Percentiles rank a stretch among this genome's conserved stretches.
Evolutionary conservation across 1,284 basidiomycete species (phyloP).

Genomic region (Cutaneotrichosporon sp.): DNA sequence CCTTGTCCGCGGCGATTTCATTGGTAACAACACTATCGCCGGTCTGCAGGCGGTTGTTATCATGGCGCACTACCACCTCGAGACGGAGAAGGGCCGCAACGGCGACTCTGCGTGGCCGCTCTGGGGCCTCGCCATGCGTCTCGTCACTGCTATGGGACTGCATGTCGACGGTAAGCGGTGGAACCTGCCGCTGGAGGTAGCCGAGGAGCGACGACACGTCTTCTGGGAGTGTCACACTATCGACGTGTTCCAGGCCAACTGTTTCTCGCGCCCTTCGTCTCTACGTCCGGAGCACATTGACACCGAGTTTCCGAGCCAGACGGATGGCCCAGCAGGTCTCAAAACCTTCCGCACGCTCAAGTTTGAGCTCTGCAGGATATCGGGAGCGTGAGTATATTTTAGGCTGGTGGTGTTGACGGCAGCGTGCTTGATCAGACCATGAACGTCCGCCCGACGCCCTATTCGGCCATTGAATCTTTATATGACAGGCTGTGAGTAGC

Average conservation of each 20-base stretch:
- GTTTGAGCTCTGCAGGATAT: conserved; percentile 29
- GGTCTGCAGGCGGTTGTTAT: conserved; percentile 34
- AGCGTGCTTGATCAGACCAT: conserved; percentile 26
- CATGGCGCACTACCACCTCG: conserved; percentile 26
- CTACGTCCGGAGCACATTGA: conserved; percentile 28
- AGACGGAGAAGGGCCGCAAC: conserved; percentile 32
- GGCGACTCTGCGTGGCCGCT: conserved; percentile 40
- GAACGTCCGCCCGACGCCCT: conserved; percentile 20
- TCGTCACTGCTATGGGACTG: conserved; percentile 33
- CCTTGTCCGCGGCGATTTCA: conserved; percentile 35
- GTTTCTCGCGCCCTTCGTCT: conserved; percentile 32
- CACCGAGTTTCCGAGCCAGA: conserved; percentile 25
- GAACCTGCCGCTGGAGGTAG: conserved; percentile 32
- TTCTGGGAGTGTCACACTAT: conserved; percentile 31
- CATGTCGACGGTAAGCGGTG: conserved; percentile 42
- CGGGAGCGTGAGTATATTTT: conserved; percentile 12
- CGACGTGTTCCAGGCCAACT: conserved; percentile 28
- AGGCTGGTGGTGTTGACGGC: not conserved
- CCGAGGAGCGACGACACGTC: conserved; percentile 32
- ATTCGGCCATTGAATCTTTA: conserved; percentile 19
- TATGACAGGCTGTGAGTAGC: conserved; percentile 17
- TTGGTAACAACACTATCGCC: conserved; percentile 35
- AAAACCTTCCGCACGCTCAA: conserved; percentile 27
- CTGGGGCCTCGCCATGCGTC: conserved; percentile 34
- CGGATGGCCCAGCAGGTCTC: conserved; percentile 7